Evolutionary conservation across 257 asterid species (phyloP).

Genomic region (Hygrophila difformis): DNA sequence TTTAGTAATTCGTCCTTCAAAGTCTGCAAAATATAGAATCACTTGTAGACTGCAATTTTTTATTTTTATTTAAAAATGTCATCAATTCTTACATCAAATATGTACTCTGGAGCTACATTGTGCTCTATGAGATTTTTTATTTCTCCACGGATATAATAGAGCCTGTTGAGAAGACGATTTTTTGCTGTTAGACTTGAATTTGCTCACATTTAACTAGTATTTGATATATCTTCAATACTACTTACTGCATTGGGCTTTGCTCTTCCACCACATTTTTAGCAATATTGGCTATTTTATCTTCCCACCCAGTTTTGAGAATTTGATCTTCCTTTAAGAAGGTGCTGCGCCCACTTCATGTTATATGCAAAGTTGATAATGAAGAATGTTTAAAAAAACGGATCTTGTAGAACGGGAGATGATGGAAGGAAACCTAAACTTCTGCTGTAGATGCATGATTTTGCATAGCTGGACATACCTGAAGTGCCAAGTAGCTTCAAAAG

Average conservation of each 20-base stretch:
- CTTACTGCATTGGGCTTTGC: constrained; percentile 88
- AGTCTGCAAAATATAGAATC: constrained; percentile 32
- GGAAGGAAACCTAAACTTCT: constrained; percentile 6
- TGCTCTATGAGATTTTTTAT: constrained; percentile 78
- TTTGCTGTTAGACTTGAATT: constrained; percentile 12
- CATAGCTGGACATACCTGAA: constrained; percentile 32
- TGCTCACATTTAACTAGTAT: not conserved
- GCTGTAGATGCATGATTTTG: constrained; percentile 3
- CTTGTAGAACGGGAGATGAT: constrained; percentile 1
- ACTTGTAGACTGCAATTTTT: constrained; percentile 7
- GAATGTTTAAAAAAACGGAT: constrained; percentile 7
- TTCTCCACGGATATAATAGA: constrained; percentile 60
- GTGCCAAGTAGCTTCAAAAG: constrained; percentile 83
- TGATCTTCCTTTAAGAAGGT: constrained; percentile 44
- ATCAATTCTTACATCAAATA: constrained; percentile 37
- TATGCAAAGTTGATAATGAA: constrained; percentile 11
- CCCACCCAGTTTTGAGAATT: constrained; percentile 78
- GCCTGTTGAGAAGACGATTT: constrained; percentile 31
- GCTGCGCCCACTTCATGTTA: constrained; percentile 30
- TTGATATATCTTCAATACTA: not conserved
- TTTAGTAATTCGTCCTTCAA: constrained; percentile 55
- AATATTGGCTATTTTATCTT: constrained; percentile 61
- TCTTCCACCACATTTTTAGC: constrained; percentile 63
- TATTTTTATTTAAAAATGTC: constrained; percentile 5
- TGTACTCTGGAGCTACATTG: constrained; percentile 67